Conservation (phyloP, 768 basidiomycete species). For the Cyclocybe cylindracea region DNA sequence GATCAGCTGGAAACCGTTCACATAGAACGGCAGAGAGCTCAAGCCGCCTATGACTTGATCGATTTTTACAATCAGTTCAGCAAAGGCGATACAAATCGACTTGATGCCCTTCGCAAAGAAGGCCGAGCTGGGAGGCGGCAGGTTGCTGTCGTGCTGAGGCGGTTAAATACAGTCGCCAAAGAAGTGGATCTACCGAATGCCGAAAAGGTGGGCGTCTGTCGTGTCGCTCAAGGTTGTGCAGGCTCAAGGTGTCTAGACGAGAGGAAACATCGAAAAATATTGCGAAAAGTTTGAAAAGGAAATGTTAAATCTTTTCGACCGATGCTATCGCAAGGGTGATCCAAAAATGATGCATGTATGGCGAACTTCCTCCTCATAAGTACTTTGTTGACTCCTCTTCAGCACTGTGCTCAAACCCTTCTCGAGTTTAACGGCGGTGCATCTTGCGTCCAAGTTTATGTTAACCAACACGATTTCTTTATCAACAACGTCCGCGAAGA, state of each 20-base stretch:
- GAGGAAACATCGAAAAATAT: constrained; percentile 93
- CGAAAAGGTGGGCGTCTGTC: constrained; percentile 59
- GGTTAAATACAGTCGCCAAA: constrained; percentile 85
- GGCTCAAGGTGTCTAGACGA: constrained; percentile 50
- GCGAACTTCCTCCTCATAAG: not conserved
- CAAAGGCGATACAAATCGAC: constrained; percentile 70
- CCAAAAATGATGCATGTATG: constrained; percentile 98
- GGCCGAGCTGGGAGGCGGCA: constrained; percentile 87
- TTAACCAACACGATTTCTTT: constrained; percentile 99
- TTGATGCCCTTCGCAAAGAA: constrained; percentile 82
- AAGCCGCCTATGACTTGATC: constrained; percentile 91
- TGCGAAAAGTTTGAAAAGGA: constrained; percentile 99
- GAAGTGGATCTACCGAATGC: constrained; percentile 88
- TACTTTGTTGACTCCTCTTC: constrained; percentile 5
- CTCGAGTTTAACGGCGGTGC: constrained; percentile 97
- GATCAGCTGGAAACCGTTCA: constrained; percentile 96
- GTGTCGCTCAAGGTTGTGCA: not conserved
- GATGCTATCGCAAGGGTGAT: constrained; percentile 94
- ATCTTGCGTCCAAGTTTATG: constrained; percentile 97
- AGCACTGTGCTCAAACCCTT: constrained; percentile 97
- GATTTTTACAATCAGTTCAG: constrained; percentile 94
- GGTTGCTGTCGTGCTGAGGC: constrained; percentile 83
- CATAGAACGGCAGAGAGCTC: constrained; percentile 87
- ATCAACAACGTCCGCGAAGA: constrained; percentile 85
- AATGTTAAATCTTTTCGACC: constrained; percentile 93